Evolutionary conservation across 1,139 yeast species (phyloP).

Genomic region (Hyphopichia pseudoburtonii): DNA sequence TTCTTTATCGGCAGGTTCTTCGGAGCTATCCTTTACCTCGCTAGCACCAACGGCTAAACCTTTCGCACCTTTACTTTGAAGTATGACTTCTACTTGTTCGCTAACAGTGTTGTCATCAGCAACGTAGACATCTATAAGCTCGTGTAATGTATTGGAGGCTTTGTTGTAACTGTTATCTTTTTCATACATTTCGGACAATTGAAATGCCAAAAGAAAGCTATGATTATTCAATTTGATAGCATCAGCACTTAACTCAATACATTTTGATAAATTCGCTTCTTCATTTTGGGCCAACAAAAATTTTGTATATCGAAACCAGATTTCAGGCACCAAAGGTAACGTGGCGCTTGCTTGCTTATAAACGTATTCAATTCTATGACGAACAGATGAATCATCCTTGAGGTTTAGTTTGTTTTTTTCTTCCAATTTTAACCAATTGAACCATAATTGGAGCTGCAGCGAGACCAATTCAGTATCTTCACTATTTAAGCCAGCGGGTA

Average conservation of each 20-base stretch:
- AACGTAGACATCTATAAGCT: conserved; percentile 44
- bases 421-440: conserved; percentile 80
- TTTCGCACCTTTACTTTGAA: conserved; percentile 15
- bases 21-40: no score
- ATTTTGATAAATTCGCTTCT: conserved; percentile 32
- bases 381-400: conserved; percentile 45
- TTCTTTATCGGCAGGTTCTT: background rate
- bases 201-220: conserved; percentile 67
- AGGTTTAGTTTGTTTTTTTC: conserved; percentile 65
- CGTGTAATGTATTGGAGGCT: conserved; percentile 53
- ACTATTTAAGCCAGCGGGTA: conserved; percentile 29
- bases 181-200: conserved; percentile 72
- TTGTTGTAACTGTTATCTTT: conserved; percentile 50
- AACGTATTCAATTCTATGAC: conserved; percentile 68
- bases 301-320: conserved; percentile 71
- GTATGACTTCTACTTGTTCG: conserved; percentile 23
- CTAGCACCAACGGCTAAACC: no score
- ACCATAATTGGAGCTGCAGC: conserved; percentile 59
- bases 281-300: conserved; percentile 32
- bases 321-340: conserved; percentile 73
- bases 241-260: conserved; percentile 47
- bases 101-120: conserved; percentile 29
- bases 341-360: conserved; percentile 70
- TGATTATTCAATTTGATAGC: conserved; percentile 69
- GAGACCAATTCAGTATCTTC: conserved; percentile 24